phyloP scores from a whole-genome alignment of 768 basidiomycete genomes.

The Russula olivacea region DNA sequence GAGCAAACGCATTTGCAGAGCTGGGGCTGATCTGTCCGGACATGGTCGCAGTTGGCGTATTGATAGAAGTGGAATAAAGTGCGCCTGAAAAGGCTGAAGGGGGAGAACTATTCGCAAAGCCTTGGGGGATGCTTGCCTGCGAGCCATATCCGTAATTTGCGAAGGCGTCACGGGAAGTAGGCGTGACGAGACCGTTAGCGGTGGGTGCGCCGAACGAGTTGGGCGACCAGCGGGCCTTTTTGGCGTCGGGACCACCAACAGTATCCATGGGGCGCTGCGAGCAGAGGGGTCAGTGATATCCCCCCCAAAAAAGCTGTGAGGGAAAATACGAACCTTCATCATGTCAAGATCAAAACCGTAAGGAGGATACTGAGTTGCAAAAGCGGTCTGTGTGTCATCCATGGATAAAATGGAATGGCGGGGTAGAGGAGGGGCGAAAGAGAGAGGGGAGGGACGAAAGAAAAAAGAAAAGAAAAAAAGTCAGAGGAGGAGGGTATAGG shows the following conservation, averaged over 20 bases:
- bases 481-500: slow-evolving; percentile 48
- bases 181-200: slow-evolving; percentile 35
- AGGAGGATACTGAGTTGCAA: slow-evolving; percentile 59
- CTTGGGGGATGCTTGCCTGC: slow-evolving; percentile 56
- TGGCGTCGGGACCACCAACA: slow-evolving; percentile 74
- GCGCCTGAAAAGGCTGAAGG: slow-evolving; percentile 46
- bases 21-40: slow-evolving; percentile 66
- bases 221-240: slow-evolving; percentile 89
- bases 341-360: slow-evolving; percentile 84
- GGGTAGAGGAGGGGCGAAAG: slow-evolving; percentile 19
- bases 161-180: slow-evolving; percentile 60
- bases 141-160: slow-evolving; percentile 86
- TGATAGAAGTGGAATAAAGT: slow-evolving; percentile 66
- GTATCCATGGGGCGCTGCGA: slow-evolving; percentile 79
- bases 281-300: not conserved
- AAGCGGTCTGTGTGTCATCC: slow-evolving; percentile 72
- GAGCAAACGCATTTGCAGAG: slow-evolving; percentile 47
- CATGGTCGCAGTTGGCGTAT: slow-evolving; percentile 41
- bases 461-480: slow-evolving; percentile 43
- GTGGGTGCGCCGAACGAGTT: slow-evolving; percentile 41
- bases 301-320: not conserved
- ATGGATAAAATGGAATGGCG: slow-evolving; percentile 33
- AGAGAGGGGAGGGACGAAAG: slow-evolving; percentile 27
- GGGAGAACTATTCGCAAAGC: slow-evolving; percentile 46
- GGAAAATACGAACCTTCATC: slow-evolving; percentile 64